Evolutionary conservation across 2,329 filamentous ascomycete species (phyloP).

Genomic region (Fusarium buxicola): DNA sequence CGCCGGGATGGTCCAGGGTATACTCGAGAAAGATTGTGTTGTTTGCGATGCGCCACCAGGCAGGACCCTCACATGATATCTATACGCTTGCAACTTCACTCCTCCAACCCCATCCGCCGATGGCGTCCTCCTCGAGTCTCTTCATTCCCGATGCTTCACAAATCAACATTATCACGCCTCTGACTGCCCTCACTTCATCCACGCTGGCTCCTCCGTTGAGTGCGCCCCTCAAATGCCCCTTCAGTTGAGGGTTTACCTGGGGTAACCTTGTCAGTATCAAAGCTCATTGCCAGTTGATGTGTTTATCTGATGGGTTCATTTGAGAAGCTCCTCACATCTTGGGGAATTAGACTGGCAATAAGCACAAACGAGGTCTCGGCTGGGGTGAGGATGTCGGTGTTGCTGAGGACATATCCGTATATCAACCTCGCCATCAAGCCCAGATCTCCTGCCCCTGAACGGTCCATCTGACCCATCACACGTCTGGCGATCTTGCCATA

Average conservation of each 20-base stretch:
- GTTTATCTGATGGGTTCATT: neutral
- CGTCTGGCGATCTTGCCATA: conserved; percentile 44
- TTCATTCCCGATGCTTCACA: conserved; percentile 45
- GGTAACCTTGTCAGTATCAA: conserved; percentile 8
- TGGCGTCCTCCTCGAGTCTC: conserved; percentile 26
- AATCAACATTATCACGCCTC: conserved; percentile 41
- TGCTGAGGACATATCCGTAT: conserved; percentile 45
- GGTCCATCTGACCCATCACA: conserved; percentile 44
- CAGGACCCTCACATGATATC: neutral
- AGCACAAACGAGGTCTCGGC: conserved; percentile 44
- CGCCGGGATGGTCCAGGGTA: neutral
- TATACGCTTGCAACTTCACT: conserved; percentile 43
- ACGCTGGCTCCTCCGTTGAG: conserved; percentile 43
- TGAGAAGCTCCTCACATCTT: conserved; percentile 37
- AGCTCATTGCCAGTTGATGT: no score
- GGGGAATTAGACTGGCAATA: conserved; percentile 45
- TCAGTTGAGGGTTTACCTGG: conserved; percentile 45
- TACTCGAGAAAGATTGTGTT: neutral
- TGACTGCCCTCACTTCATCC: conserved; percentile 44
- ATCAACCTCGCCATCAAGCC: conserved; percentile 42
- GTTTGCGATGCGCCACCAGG: conserved; percentile 11
- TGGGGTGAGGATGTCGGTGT: conserved; percentile 40
- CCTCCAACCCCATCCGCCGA: conserved; percentile 46
- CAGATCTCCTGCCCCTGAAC: conserved; percentile 42
- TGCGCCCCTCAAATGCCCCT: conserved; percentile 43